Evolutionary conservation across 805 yeast genomes (phyloP).

Genomic region (Saturnispora hagleri): DNA sequence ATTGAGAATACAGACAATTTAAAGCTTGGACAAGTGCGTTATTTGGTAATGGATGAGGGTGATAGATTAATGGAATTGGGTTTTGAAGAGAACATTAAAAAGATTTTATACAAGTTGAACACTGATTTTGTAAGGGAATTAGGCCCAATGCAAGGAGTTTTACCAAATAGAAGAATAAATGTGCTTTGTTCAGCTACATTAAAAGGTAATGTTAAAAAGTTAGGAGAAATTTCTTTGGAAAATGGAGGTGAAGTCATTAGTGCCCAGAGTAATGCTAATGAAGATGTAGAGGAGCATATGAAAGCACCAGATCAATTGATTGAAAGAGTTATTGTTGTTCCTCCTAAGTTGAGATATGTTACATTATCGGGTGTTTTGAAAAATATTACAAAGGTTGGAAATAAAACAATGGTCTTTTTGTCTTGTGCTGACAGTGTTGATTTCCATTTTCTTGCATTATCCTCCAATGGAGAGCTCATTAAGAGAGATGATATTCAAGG

Average conservation of each 20-base stretch:
- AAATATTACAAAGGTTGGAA: conserved; percentile 30
- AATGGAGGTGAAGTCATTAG: conserved; percentile 67
- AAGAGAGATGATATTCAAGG: conserved; percentile 12
- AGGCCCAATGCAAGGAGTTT: conserved; percentile 30
- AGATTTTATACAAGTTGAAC: conserved; percentile 56
- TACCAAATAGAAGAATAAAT: conserved; percentile 62
- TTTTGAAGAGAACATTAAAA: conserved; percentile 83
- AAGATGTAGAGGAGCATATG: conserved; percentile 19
- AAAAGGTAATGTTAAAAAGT: conserved; percentile 66
- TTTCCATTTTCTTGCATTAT: conserved; percentile 73
- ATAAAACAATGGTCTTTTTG: conserved; percentile 73
- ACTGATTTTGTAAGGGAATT: conserved; percentile 31
- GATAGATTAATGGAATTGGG: conserved; percentile 94
- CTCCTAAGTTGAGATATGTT: conserved; percentile 85
- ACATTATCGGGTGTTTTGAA: conserved; percentile 62
- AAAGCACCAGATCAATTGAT: conserved; percentile 83
- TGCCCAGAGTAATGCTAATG: conserved; percentile 11
- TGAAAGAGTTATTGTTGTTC: conserved; percentile 76
- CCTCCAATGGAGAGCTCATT: conserved; percentile 41
- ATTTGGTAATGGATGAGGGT: conserved; percentile 93
- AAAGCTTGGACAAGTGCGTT: conserved; percentile 65
- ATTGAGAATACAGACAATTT: conserved; percentile 78
- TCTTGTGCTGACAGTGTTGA: conserved; percentile 97
- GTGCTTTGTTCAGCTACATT: conserved; percentile 92
- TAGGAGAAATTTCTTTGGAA: conserved; percentile 69